A percentile compares a stretch with the other conserved stretches of the same genome.
These are phyloP conservation scores for Colletotrichum tamarilloi DNA, from an alignment of 2,329 filamentous ascomycete species.

Conservation along the genomic window DNA sequence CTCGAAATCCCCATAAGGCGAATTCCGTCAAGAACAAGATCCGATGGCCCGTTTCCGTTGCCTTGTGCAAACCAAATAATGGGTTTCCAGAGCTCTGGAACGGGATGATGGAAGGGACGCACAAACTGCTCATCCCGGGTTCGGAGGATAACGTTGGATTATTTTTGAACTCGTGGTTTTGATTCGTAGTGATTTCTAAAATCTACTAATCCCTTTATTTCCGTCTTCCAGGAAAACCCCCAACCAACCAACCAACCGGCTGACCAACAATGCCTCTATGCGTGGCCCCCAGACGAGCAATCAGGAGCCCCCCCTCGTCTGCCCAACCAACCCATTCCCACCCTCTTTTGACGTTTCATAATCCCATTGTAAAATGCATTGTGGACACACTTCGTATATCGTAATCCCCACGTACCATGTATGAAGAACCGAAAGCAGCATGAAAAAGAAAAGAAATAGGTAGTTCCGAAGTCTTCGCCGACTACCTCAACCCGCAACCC, in stretches of 20 bases:
- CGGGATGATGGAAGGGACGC: neutral
- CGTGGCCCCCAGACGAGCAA: neutral
- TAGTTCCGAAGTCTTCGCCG: neutral
- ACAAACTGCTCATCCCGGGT: neutral
- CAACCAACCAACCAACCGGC: neutral
- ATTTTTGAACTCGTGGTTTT: neutral
- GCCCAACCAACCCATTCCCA: neutral
- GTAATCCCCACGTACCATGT: neutral
- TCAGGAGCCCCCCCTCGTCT: neutral
- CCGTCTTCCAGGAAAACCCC: neutral
- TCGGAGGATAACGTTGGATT: too few relatives aligned
- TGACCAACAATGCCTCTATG: neutral
- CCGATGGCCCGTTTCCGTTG: neutral
- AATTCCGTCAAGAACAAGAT: neutral
- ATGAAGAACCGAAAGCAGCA: neutral
- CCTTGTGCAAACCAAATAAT: neutral
- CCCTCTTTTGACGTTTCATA: neutral
- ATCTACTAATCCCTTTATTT: neutral
- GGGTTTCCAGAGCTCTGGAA: neutral
- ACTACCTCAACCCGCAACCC: neutral
- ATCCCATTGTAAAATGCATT: neutral
- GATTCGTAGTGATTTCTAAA: neutral
- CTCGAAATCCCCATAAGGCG: neutral
- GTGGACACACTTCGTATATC: conserved; percentile 9
- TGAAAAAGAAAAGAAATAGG: too few relatives aligned